phyloP scores from a whole-genome alignment of 1,139 yeast genomes.

The Debaryomyces sp. region DNA sequence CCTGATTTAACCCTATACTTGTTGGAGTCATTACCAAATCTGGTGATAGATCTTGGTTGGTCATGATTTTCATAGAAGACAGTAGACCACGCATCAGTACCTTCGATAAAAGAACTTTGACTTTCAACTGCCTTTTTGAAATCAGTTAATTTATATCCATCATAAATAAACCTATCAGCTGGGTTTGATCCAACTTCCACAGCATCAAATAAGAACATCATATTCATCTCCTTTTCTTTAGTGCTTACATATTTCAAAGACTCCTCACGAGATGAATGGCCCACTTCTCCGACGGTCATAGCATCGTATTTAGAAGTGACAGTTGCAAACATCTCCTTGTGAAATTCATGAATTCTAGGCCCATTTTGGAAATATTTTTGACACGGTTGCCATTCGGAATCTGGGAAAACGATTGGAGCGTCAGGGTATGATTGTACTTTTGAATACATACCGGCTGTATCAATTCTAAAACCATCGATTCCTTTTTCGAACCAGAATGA shows the following conservation, averaged over 20 bases:
- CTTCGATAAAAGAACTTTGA: conserved; percentile 42
- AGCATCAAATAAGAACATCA: conserved; percentile 53
- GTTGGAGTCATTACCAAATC: conserved; percentile 50
- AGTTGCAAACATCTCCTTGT: conserved; percentile 51
- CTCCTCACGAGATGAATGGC: conserved; percentile 43
- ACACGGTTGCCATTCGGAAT: conserved; percentile 43
- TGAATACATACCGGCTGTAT: conserved; percentile 55
- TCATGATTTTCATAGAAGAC: conserved; percentile 61
- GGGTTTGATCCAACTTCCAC: conserved; percentile 45
- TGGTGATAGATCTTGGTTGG: conserved; percentile 54
- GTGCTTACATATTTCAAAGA: conserved; percentile 53
- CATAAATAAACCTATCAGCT: conserved; percentile 35
- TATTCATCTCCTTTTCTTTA: conserved; percentile 50
- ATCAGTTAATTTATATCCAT: conserved; percentile 40
- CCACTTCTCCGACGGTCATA: conserved; percentile 62
- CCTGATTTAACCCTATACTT: conserved; percentile 40
- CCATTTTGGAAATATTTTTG: conserved; percentile 40
- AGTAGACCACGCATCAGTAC: conserved; percentile 62
- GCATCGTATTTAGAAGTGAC: conserved; percentile 52
- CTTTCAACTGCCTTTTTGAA: conserved; percentile 44
- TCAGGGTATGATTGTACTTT: conserved; percentile 51
- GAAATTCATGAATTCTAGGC: conserved; percentile 59
- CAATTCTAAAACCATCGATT: conserved; percentile 61
- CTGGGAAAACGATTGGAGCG: conserved; percentile 50
- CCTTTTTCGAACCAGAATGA: conserved; percentile 59